Evolutionary conservation across 2,329 filamentous ascomycete species (phyloP).

Genomic region (Aspergillus pseudoviridinutans): DNA sequence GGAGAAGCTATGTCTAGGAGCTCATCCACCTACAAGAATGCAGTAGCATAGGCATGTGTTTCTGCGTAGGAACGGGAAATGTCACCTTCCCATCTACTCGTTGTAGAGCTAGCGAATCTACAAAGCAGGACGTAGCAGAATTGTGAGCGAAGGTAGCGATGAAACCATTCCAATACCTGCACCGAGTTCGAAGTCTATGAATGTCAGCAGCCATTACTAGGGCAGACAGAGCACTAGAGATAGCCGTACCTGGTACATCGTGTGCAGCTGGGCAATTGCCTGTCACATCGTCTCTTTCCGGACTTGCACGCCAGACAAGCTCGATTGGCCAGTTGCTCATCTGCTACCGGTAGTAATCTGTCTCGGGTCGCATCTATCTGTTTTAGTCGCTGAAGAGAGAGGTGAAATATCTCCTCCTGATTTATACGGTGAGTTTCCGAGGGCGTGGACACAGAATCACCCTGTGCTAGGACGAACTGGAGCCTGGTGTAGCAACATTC

Average conservation of each 20-base stretch:
- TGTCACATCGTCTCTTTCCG: background rate
- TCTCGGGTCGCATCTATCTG: too few species aligned
- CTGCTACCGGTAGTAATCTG: too few species aligned
- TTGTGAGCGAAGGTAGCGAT: too few species aligned
- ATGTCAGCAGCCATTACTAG: too few species aligned
- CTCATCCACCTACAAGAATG: slow-evolving; percentile 1
- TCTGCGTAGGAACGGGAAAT: background rate
- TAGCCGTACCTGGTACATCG: background rate
- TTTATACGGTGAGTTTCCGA: too few species aligned
- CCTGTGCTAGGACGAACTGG: background rate
- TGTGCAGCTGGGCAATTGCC: background rate
- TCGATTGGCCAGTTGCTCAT: background rate
- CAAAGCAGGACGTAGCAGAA: too few species aligned
- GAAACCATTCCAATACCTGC: background rate
- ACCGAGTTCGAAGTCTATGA: background rate
- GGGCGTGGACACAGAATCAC: too few species aligned
- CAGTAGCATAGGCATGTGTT: slow-evolving; percentile 6
- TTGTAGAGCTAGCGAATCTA: background rate
- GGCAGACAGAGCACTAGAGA: too few species aligned
- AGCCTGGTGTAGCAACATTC: background rate
- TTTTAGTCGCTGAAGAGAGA: too few species aligned
- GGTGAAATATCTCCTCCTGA: too few species aligned
- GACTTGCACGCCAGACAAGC: background rate
- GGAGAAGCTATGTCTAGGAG: too few species aligned
- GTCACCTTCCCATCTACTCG: background rate